These are phyloP conservation scores for Narthecium ossifragum DNA, from an alignment of 106 monocot species.

Conservation along the genomic window DNA sequence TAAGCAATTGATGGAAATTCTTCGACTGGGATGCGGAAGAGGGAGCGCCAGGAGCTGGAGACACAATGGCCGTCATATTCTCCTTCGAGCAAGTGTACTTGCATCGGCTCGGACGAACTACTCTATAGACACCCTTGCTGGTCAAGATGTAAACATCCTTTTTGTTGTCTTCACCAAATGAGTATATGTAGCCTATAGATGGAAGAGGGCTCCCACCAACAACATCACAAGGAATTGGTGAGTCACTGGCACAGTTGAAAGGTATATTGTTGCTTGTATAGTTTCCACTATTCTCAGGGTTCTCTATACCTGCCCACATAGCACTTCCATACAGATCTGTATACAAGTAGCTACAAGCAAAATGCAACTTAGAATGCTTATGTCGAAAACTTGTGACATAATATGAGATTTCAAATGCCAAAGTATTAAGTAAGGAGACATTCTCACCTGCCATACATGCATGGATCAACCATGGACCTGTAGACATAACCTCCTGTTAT, in stretches of 20 bases:
- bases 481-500: slow-evolving; percentile 85
- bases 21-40: slow-evolving; percentile 6
- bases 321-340: slow-evolving; percentile 57
- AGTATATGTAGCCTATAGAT: slow-evolving; percentile 62
- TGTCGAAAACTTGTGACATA: not conserved
- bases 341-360: slow-evolving; percentile 60
- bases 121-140: slow-evolving; percentile 67
- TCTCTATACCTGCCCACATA: slow-evolving; percentile 71
- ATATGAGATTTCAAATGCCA: too few species aligned
- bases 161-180: slow-evolving; percentile 73
- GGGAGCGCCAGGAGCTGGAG: slow-evolving; percentile 17
- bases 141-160: slow-evolving; percentile 57
- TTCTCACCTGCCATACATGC: slow-evolving; percentile 79
- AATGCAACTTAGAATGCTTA: not conserved
- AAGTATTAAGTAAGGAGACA: not conserved
- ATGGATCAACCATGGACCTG: slow-evolving; percentile 71
- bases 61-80: slow-evolving; percentile 12
- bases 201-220: slow-evolving; percentile 37
- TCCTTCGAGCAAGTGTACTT: slow-evolving; percentile 59
- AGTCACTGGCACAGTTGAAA: slow-evolving; percentile 55
- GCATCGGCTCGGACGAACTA: slow-evolving; percentile 78
- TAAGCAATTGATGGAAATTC: not conserved
- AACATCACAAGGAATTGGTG: slow-evolving; percentile 66
- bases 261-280: slow-evolving; percentile 43
- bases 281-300: slow-evolving; percentile 63